phyloP scores from a whole-genome alignment of 306 rosid genomes.

The Rosa chinensis region DNA sequence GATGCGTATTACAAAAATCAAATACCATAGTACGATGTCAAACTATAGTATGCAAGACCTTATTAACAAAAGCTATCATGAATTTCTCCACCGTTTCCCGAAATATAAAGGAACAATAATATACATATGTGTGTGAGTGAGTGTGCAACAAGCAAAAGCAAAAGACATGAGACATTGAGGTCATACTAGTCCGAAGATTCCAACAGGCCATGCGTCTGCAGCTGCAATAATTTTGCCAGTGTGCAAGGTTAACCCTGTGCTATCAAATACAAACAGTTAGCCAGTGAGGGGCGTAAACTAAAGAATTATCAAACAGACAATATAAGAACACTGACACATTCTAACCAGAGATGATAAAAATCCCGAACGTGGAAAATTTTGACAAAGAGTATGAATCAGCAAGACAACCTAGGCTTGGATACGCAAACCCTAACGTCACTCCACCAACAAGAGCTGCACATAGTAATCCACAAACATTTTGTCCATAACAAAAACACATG shows the following conservation, averaged over 20 bases:
- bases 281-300: neutral
- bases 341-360: slow-evolving; percentile 82
- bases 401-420: slow-evolving; percentile 76
- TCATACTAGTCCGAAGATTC: slow-evolving; percentile 86
- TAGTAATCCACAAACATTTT: slow-evolving; percentile 8
- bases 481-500: slow-evolving; percentile 5
- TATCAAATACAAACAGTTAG: slow-evolving; percentile 6
- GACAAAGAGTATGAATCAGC: slow-evolving; percentile 72
- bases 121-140: neutral
- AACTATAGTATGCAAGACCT: neutral
- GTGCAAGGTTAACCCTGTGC: slow-evolving; percentile 74
- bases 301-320: neutral
- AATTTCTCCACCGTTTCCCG: neutral
- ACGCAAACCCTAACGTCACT: slow-evolving; percentile 59
- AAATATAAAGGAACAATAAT: neutral
- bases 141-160: neutral
- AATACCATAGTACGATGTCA: neutral
- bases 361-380: slow-evolving; percentile 75
- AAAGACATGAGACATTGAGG: slow-evolving; percentile 32
- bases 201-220: slow-evolving; percentile 92
- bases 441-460: slow-evolving; percentile 64
- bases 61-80: neutral
- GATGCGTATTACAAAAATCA: neutral
- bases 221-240: slow-evolving; percentile 74
- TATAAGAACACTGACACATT: neutral